Conservation (phyloP, 495 filamentous ascomycete genomes). For the Podospora sp. region DNA sequence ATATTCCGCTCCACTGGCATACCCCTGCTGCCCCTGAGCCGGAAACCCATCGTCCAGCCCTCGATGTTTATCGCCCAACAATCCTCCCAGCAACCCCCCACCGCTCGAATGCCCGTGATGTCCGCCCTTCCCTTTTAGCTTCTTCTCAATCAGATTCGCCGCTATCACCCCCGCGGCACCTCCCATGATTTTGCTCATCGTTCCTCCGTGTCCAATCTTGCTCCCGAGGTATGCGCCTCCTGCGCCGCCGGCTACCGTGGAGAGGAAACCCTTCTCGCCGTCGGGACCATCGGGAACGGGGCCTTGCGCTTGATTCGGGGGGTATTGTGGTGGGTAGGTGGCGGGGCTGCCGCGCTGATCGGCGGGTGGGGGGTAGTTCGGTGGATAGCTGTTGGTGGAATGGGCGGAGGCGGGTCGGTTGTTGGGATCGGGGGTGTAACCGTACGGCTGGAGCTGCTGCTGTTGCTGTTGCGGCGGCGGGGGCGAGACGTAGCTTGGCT, state of each 20-base stretch:
- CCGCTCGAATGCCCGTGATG: background rate
- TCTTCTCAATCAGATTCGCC: conserved; percentile 56
- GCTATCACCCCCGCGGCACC: conserved; percentile 58
- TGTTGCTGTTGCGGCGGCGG: too few species aligned
- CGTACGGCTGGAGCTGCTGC: conserved; percentile 22
- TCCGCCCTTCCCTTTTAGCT: conserved; percentile 36
- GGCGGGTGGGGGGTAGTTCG: conserved; percentile 14
- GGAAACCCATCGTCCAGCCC: too few species aligned
- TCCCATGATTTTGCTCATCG: conserved; percentile 53
- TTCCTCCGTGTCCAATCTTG: conserved; percentile 26
- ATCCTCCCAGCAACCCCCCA: background rate
- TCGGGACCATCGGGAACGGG: conserved; percentile 35
- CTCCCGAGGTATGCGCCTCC: conserved; percentile 53
- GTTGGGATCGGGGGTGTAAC: background rate
- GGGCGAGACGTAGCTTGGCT: conserved; percentile 12
- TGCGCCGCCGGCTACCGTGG: conserved; percentile 57
- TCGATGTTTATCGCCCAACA: background rate
- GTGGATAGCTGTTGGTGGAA: conserved; percentile 2
- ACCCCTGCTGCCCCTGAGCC: background rate
- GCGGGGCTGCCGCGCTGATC: background rate
- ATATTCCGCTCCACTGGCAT: background rate
- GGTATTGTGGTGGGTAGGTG: conserved; percentile 2
- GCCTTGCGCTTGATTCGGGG: background rate
- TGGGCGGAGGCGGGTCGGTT: conserved; percentile 19
- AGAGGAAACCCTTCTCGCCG: conserved; percentile 56